phyloP scores from a whole-genome alignment of 2,329 filamentous ascomycete genomes.

The Westerdykella sp. region DNA sequence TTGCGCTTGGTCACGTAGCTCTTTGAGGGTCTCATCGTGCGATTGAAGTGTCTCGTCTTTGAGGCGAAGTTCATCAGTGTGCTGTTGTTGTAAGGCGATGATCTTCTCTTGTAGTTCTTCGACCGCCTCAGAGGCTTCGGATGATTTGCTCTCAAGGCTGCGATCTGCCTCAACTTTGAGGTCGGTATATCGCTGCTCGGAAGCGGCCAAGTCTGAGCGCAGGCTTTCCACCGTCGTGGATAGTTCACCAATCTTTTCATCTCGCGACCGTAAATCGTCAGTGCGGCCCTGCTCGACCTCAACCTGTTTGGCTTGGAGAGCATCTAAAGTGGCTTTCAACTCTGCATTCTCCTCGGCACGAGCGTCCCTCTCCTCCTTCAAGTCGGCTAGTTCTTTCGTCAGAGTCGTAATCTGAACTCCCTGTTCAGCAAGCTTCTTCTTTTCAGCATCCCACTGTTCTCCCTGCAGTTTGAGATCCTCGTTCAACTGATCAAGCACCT shows the following conservation, averaged over 20 bases:
- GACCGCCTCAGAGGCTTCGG: conserved; percentile 24
- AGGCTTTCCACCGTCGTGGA: conserved; percentile 21
- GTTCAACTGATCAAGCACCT: conserved; percentile 31
- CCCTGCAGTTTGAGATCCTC: conserved; percentile 32
- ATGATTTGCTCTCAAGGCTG: conserved; percentile 23
- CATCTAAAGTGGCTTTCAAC: conserved; percentile 20
- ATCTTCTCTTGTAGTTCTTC: conserved; percentile 31
- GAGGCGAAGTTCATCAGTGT: conserved; percentile 25
- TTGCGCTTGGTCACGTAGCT: conserved; percentile 21
- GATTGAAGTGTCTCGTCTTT: conserved; percentile 28
- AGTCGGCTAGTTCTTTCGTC: conserved; percentile 15
- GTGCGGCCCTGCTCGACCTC: conserved; percentile 26
- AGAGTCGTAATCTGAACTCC: conserved; percentile 23
- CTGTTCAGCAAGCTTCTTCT: conserved; percentile 31
- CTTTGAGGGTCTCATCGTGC: conserved; percentile 18
- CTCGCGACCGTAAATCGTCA: conserved; percentile 20
- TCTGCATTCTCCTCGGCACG: conserved; percentile 17
- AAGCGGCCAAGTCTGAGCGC: conserved; percentile 16
- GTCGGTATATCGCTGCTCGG: conserved; percentile 18
- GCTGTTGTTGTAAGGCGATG: conserved; percentile 23
- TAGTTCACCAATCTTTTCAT: conserved; percentile 26
- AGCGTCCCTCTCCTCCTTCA: conserved; percentile 23
- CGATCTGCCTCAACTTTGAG: conserved; percentile 20
- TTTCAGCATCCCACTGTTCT: conserved; percentile 32
- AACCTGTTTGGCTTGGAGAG: conserved; percentile 21